Conservation (phyloP, 352 stramenopile genomes). For the Blastocystis sp. region DNA sequence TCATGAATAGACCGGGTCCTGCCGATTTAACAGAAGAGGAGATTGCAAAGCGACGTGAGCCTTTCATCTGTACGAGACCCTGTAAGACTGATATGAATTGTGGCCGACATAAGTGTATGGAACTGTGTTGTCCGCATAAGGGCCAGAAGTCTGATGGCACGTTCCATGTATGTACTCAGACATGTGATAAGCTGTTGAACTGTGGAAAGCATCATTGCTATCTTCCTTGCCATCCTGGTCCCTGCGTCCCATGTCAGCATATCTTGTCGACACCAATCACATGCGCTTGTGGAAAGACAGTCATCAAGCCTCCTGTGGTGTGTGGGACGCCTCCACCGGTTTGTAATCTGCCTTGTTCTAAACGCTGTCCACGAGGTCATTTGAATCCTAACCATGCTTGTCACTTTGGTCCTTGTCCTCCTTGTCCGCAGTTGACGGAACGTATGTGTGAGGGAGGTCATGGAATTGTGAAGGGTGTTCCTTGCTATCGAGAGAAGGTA, state of each 20-base stretch:
- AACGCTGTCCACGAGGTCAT: conserved; percentile 53
- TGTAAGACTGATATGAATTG: conserved; percentile 61
- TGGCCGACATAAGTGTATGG: conserved; percentile 32
- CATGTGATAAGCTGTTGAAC: conserved; percentile 60
- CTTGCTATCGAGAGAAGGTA: conserved; percentile 57
- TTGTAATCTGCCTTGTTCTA: conserved; percentile 24
- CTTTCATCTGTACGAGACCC: conserved; percentile 51
- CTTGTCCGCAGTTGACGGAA: conserved; percentile 19
- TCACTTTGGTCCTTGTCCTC: conserved; percentile 63
- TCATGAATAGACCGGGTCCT: conserved; percentile 13
- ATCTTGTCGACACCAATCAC: background rate
- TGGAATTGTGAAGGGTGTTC: conserved; percentile 1
- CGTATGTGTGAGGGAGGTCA: conserved; percentile 59
- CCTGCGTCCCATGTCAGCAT: conserved; percentile 50
- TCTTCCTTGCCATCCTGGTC: conserved; percentile 56
- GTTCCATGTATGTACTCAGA: conserved; percentile 24
- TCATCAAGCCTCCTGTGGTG: conserved; percentile 32
- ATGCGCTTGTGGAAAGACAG: conserved; percentile 61
- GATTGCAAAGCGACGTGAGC: background rate
- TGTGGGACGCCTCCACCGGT: conserved; percentile 14
- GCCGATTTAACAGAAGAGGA: background rate
- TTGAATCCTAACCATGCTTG: conserved; percentile 31
- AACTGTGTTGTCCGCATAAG: conserved; percentile 52
- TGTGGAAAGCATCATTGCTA: conserved; percentile 63
- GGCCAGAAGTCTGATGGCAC: conserved; percentile 50